A percentile compares a stretch with the other conserved stretches of the same genome.
These are phyloP conservation scores for Calonectria henricotiae DNA, from an alignment of 2,329 filamentous ascomycete genomes.

Conservation along the genomic window DNA sequence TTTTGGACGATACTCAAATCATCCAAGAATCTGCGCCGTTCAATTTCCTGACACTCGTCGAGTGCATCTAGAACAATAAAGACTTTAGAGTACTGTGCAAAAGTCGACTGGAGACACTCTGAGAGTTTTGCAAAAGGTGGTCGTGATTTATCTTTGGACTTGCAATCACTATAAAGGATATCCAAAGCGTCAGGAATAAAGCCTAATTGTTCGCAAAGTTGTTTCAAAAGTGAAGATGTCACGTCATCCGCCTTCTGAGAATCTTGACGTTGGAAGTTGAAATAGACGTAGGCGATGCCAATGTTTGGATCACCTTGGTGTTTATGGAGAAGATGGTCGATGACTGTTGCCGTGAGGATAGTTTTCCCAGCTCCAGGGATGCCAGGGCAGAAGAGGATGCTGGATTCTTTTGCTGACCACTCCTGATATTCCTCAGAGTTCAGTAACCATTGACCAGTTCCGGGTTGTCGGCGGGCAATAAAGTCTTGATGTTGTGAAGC, in stretches of 20 bases:
- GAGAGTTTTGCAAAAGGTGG: conserved; percentile 3
- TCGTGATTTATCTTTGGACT: background rate
- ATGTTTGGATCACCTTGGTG: background rate
- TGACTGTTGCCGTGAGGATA: conserved; percentile 12
- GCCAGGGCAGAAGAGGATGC: conserved; percentile 20
- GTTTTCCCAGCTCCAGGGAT: conserved; percentile 32
- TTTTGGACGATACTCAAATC: background rate
- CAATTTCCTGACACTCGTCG: conserved; percentile 17
- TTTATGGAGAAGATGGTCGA: conserved; percentile 18
- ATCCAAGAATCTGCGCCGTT: background rate
- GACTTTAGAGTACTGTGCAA: background rate
- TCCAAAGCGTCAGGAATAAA: conserved; percentile 13
- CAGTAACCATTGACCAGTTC: conserved; percentile 25
- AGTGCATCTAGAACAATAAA: conserved; percentile 29
- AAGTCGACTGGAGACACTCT: background rate
- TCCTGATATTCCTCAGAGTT: conserved; percentile 12
- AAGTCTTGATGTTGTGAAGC: conserved; percentile 23
- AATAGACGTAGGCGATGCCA: conserved; percentile 28
- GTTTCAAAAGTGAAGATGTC: conserved; percentile 10
- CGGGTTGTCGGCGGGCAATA: background rate
- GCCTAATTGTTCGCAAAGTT: conserved; percentile 10
- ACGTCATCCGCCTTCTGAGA: conserved; percentile 15
- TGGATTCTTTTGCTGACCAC: background rate
- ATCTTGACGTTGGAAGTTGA: conserved; percentile 27
- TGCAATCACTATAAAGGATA: conserved; percentile 13